Evolutionary conservation across 2,329 filamentous ascomycete genomes (phyloP).

Genomic region (Massarina eburnea): DNA sequence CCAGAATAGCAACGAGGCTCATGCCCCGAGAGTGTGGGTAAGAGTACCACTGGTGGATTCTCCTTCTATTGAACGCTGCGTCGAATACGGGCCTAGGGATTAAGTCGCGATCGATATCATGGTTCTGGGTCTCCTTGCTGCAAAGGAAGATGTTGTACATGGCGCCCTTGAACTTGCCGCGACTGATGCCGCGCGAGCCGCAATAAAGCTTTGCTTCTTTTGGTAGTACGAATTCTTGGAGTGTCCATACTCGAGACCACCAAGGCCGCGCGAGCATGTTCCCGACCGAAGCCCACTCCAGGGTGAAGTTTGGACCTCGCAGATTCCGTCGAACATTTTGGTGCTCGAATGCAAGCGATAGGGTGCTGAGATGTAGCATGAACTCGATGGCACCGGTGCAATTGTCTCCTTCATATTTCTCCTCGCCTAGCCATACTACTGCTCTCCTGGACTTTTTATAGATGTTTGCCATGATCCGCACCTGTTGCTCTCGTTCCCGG

Average conservation of each 20-base stretch:
- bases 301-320: slow-evolving; percentile 15
- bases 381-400: slow-evolving; percentile 30
- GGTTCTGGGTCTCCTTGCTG: slow-evolving; percentile 15
- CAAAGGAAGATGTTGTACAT: slow-evolving; percentile 34
- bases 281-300: slow-evolving; percentile 24
- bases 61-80: slow-evolving; percentile 30
- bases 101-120: slow-evolving; percentile 25
- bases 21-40: slow-evolving; percentile 18
- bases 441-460: slow-evolving; percentile 24
- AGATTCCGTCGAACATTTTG: slow-evolving; percentile 18
- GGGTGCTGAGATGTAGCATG: slow-evolving; percentile 19
- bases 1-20: slow-evolving; percentile 28
- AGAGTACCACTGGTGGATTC: slow-evolving; percentile 30
- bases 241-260: slow-evolving; percentile 33
- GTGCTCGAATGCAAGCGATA: slow-evolving; percentile 22
- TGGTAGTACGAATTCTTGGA: slow-evolving; percentile 35
- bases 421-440: slow-evolving; percentile 31
- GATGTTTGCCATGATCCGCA: slow-evolving; percentile 36
- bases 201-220: slow-evolving; percentile 30
- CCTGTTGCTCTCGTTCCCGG: slow-evolving; percentile 28
- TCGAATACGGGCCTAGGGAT: slow-evolving; percentile 28
- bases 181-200: slow-evolving; percentile 21
- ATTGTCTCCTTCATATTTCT: slow-evolving; percentile 18
- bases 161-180: slow-evolving; percentile 29
- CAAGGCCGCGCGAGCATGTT: slow-evolving; percentile 27